Base-by-base conservation (phyloP, 352 stramenopile species). In the Albugo laibachii region DNA sequence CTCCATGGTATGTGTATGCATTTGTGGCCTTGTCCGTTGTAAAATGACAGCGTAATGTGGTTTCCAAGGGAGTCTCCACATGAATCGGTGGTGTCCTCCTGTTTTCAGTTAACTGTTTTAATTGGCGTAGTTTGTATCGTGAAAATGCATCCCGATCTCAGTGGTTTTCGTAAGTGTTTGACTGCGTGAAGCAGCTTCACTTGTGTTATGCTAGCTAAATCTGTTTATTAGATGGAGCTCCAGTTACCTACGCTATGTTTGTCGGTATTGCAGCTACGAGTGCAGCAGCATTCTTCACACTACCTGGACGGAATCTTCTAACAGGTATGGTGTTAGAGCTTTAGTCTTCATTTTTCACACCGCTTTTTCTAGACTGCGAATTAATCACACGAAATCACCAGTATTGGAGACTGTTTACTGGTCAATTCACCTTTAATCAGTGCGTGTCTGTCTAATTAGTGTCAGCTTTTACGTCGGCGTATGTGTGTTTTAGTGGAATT, bases 401-500 rank as follows among this genome's bases (percentile, higher is more conserved):
- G 45, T 71, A 71, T 52, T 88, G 72, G 75, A 66, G 72, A 1
- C 58, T 88, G 14, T 49, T 81, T 5, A 69, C 75, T 18, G 70
- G 64, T 44, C 75, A 88, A 50, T 31, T 88, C 44, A 65, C 75
- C 8, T 88, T 85, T 46, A 62, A 88, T 47, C 68, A 85, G 75
- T 85, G 51, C 53, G 50, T 45, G 47, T 49, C 16, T 12, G 3
- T 43, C 8, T 43, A 10, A 8, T 43, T 19, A 10, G 3, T 43
- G 3, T 24, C 38, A 8, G 48, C 13, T 53, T 24, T 19, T 20
- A 48, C 36, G n/a, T 41, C 15, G 20, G 34, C 20, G 37, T 47
- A 37, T 42, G 8, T 13, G 13, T 0, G 8, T 47, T 40, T 45
- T 55, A 88, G 78, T 64, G 78, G 78, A 8, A 53, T 92, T 18